Conservation (phyloP, 208 protist species). For the Trypanosoma mega region DNA sequence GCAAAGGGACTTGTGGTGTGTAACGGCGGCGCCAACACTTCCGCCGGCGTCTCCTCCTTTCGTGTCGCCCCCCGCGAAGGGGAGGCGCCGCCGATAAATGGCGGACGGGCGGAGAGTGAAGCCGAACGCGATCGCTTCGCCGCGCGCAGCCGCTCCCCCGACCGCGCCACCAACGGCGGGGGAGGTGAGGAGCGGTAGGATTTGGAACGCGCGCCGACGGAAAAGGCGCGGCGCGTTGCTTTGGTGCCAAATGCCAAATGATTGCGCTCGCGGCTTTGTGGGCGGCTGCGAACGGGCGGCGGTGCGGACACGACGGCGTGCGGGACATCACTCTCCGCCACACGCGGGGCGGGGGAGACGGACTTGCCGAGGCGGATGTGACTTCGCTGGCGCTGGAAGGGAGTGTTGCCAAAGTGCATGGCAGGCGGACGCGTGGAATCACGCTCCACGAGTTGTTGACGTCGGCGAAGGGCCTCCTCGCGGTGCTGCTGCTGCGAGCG, state of each 20-base stretch:
- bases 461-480: constrained; percentile 59
- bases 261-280: constrained; percentile 18
- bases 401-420: constrained; percentile 59
- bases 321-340: no score
- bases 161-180: neutral
- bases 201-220: constrained; percentile 3
- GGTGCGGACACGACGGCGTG: no score
- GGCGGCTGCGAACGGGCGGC: neutral
- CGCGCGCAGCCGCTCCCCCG: no score
- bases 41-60: neutral
- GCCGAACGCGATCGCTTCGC: constrained; percentile 10
- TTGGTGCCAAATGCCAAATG: constrained; percentile 4
- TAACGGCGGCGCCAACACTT: neutral
- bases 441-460: constrained; percentile 47
- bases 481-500: constrained; percentile 68
- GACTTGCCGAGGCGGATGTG: neutral
- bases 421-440: constrained; percentile 42
- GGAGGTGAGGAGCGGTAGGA: constrained; percentile 14
- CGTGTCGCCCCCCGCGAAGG: neutral
- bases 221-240: neutral
- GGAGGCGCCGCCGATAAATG: constrained; percentile 17
- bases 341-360: constrained; percentile 11
- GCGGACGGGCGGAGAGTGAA: neutral
- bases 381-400: constrained; percentile 2
- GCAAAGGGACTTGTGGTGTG: constrained; percentile 8